A percentile compares a stretch with the other conserved stretches of the same genome.
Evolutionary conservation across 2,329 filamentous ascomycete genomes (phyloP).

Genomic region (Penicillium sclerotigenum): DNA sequence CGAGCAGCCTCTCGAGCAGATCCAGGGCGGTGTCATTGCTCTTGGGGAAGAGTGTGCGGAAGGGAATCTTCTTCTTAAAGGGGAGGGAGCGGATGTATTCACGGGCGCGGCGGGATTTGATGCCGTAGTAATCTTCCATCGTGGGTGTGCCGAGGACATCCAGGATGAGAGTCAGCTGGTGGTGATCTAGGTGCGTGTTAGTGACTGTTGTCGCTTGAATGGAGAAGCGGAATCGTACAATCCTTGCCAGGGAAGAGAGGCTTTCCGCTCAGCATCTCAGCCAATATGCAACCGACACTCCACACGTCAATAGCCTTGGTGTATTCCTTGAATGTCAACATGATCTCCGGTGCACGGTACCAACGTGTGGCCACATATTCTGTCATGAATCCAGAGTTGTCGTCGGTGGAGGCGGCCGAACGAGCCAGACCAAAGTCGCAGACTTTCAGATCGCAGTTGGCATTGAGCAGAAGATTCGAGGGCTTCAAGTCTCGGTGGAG

Average conservation of each 20-base stretch:
- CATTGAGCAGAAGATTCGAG: constrained; percentile 93
- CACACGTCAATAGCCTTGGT: constrained; percentile 99
- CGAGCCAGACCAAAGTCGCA: constrained; percentile 96
- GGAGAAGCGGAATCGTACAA: constrained; percentile 57
- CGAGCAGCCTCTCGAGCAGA: constrained; percentile 88
- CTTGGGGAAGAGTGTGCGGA: constrained; percentile 96
- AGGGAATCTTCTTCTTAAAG: constrained; percentile 99
- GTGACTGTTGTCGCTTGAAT: not conserved
- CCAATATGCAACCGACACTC: constrained; percentile 97
- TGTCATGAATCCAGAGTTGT: constrained; percentile 99
- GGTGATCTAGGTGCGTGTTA: constrained; percentile 65
- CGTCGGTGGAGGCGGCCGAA: constrained; percentile 93
- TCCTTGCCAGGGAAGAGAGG: constrained; percentile 97
- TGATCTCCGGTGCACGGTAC: constrained; percentile 99
- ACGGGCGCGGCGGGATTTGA: constrained; percentile 94
- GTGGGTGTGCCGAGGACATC: constrained; percentile 97
- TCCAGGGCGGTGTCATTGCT: constrained; percentile 97
- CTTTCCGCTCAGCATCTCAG: constrained; percentile 98
- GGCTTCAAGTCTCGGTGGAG: constrained; percentile 96
- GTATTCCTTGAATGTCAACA: constrained; percentile 99
- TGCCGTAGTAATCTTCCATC: constrained; percentile 99
- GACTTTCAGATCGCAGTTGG: constrained; percentile 98
- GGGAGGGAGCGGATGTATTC: constrained; percentile 98
- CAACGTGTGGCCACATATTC: constrained; percentile 99
- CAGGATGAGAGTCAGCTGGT: constrained; percentile 93